Conservation (phyloP, 345 rosid genomes). For the Linum trigynum region DNA sequence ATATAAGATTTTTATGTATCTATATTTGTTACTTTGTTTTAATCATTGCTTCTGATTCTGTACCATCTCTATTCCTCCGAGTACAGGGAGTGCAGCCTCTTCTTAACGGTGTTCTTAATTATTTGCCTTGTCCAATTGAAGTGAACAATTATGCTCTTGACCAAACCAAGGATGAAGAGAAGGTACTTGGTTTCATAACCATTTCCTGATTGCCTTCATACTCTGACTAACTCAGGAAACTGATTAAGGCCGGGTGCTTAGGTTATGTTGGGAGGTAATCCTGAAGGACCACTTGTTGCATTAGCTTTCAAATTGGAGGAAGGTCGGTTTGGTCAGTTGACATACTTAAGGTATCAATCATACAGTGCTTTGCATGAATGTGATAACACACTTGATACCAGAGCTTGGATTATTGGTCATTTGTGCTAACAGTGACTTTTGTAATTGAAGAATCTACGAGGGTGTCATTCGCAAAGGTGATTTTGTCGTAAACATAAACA, state of each 20-base stretch:
- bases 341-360: constrained; percentile 58
- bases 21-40: background rate
- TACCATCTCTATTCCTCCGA: background rate
- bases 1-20: background rate
- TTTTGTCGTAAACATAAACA: constrained; percentile 73
- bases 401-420: background rate
- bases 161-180: constrained; percentile 77
- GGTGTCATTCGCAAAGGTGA: constrained; percentile 95
- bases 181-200: constrained; percentile 33
- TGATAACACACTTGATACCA: background rate
- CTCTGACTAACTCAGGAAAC: background rate
- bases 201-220: constrained; percentile 2
- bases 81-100: constrained; percentile 92
- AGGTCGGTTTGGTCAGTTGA: constrained; percentile 93
- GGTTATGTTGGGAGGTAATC: constrained; percentile 71
- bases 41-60: background rate
- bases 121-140: constrained; percentile 87
- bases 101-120: constrained; percentile 75
- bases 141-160: constrained; percentile 91
- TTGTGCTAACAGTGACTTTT: constrained; percentile 20
- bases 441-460: constrained; percentile 66
- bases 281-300: constrained; percentile 95
- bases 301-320: constrained; percentile 97
- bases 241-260: constrained; percentile 21
- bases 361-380: background rate